Percentiles rank a stretch among this genome's conserved stretches.
phyloP scores from a whole-genome alignment of 306 rosid genomes.

The Begonia loranthoides region DNA sequence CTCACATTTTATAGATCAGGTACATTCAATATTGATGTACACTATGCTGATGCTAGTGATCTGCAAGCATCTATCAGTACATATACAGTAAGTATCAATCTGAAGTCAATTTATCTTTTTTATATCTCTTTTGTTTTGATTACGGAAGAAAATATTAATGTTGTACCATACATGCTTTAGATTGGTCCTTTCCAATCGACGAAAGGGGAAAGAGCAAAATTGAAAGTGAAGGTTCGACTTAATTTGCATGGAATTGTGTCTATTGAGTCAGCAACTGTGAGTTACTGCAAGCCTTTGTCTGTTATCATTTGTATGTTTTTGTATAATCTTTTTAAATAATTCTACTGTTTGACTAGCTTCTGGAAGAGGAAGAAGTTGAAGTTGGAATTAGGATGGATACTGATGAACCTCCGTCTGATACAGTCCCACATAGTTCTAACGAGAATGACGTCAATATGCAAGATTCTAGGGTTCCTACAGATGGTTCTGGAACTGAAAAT shows the following conservation, averaged over 20 bases:
- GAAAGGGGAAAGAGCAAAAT: constrained; percentile 43
- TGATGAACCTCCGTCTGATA: constrained; percentile 42
- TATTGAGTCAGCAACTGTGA: constrained; percentile 66
- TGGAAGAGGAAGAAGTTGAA: constrained; percentile 75
- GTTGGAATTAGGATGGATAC: constrained; percentile 52
- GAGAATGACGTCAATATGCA: constrained; percentile 54
- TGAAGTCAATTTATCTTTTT: too few relatives aligned
- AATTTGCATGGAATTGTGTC: constrained; percentile 73
- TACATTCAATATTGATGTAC: constrained; percentile 66
- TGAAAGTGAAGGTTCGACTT: constrained; percentile 69
- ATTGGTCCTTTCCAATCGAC: constrained; percentile 76
- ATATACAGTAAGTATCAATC: constrained; percentile 41
- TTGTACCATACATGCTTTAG: constrained; percentile 21
- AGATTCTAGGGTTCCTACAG: constrained; percentile 42
- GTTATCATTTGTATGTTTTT: not conserved
- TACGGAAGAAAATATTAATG: too few relatives aligned
- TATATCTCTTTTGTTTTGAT: too few relatives aligned
- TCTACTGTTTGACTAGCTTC: constrained; percentile 22
- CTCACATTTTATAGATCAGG: constrained; percentile 57
- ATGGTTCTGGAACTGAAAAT: constrained; percentile 38
- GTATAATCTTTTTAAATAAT: not conserved
- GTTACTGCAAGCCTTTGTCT: constrained; percentile 9
- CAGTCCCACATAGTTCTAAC: constrained; percentile 26
- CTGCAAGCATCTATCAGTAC: constrained; percentile 64
- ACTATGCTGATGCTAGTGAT: constrained; percentile 44